Evolutionary conservation across 257 asterid species (phyloP), one percentile per base, ranked within the genome.

Genomic region (Solanum bulbocastanum): DNA sequence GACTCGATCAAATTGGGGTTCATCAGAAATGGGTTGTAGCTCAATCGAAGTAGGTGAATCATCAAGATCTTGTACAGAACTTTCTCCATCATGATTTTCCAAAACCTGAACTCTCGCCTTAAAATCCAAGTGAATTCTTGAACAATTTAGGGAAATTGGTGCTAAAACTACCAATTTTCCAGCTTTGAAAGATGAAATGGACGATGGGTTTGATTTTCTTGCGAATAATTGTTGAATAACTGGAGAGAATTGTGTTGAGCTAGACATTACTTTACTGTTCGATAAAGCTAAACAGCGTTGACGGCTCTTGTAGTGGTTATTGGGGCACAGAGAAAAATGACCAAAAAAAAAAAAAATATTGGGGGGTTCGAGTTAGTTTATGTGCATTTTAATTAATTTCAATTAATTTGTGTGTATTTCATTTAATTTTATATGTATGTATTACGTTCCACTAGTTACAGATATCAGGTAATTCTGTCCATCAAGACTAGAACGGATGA

Each of bases 1-100:
- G 44, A 82, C 42, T 37, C 86, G 27, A 82, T 82, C 86, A 92
- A 96, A 97, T 65, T 95, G 95, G 83, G 93, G 46, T 88, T 95
- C 98, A 83, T 90, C 90, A 37, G 92, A 91, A 93, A 97, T 90
- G 18, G 93, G 95, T 83, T 87, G 91, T 74, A 96, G 88, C 52
- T 92, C 94, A 86, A 94, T 76, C 8, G 95, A 93, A 79, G 93
- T 87, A 71, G 96, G 99, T 87, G 42, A 82, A 49, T 32, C 27
- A 82, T 32, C 44, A 79, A n/a, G 36, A 40, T 15, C 35, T 74
- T 74, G 83, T 74, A n/a, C 83, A 37, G 13, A 76, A 76, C 35
- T 40, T 76, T 39, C 83, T 25, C 58, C 84, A 13, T 25, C 15
- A 16, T 79, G 66, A 49, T 82, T 49, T 32, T 82, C 69, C 69